Conservation (phyloP, 805 yeast species). For the Metschnikowia continentalis region DNA sequence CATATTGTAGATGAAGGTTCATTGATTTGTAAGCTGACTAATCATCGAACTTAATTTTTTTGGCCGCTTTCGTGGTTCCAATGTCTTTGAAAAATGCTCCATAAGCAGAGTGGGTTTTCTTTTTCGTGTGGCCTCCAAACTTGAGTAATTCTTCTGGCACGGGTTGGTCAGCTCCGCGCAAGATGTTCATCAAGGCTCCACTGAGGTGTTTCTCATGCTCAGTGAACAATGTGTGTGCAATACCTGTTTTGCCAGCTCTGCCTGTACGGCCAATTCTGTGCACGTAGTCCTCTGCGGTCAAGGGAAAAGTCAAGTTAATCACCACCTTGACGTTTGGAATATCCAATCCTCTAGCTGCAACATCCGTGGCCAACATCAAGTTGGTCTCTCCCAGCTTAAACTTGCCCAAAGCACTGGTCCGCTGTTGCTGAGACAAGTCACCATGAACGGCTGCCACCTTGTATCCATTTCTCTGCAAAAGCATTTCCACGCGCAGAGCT, state of each 20-base stretch:
- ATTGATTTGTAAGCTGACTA: slow-evolving; percentile 1
- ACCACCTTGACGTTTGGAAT: slow-evolving; percentile 96
- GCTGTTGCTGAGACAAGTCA: slow-evolving; percentile 85
- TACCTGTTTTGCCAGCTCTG: slow-evolving; percentile 93
- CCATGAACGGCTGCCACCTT: slow-evolving; percentile 94
- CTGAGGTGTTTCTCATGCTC: slow-evolving; percentile 95
- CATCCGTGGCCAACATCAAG: slow-evolving; percentile 92
- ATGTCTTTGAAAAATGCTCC: slow-evolving; percentile 97
- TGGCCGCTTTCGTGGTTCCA: slow-evolving; percentile 77
- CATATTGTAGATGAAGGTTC: not conserved
- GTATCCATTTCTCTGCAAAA: slow-evolving; percentile 68
- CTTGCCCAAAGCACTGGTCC: slow-evolving; percentile 79
- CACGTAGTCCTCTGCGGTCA: slow-evolving; percentile 94
- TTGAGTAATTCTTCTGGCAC: slow-evolving; percentile 94
- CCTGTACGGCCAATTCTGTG: slow-evolving; percentile 98
- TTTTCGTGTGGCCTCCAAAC: slow-evolving; percentile 96
- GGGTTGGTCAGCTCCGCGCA: slow-evolving; percentile 89
- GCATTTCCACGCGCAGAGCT: slow-evolving; percentile 84
- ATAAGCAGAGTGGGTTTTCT: slow-evolving; percentile 95
- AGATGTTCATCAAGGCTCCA: slow-evolving; percentile 88
- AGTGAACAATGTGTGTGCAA: slow-evolving; percentile 92
- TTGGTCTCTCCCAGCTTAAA: slow-evolving; percentile 78
- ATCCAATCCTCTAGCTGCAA: slow-evolving; percentile 96
- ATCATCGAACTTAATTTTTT: slow-evolving; percentile 78
- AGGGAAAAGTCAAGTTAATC: slow-evolving; percentile 91